Evolutionary conservation across 352 stramenopile genomes (phyloP).

Genomic region (Phytophthora citricola): DNA sequence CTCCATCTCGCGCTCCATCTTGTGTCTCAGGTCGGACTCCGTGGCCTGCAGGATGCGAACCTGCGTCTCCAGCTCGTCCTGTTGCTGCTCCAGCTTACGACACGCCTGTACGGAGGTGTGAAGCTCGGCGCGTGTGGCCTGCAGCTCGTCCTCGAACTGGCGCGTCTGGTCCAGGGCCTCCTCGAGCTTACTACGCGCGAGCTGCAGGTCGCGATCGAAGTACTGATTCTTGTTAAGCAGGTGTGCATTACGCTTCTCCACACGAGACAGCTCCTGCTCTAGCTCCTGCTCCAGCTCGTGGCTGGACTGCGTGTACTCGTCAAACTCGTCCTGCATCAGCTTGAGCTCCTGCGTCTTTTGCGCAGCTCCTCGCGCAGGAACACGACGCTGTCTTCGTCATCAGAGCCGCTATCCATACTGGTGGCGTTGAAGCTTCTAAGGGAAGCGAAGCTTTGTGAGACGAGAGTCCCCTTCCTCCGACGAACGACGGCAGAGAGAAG

Average conservation of each 20-base stretch:
- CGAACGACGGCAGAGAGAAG: slow-evolving; percentile 16
- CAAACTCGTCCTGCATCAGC: slow-evolving; percentile 76
- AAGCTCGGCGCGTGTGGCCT: slow-evolving; percentile 53
- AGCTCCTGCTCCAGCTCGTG: slow-evolving; percentile 82
- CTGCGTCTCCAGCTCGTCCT: slow-evolving; percentile 82
- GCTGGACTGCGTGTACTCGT: slow-evolving; percentile 86
- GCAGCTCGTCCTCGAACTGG: slow-evolving; percentile 62
- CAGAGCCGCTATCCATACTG: slow-evolving; percentile 42
- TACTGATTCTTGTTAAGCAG: slow-evolving; percentile 55
- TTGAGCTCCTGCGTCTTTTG: slow-evolving; percentile 70
- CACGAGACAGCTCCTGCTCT: slow-evolving; percentile 73
- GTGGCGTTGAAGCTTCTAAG: background rate
- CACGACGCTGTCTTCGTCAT: slow-evolving; percentile 40
- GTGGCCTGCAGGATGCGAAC: slow-evolving; percentile 85
- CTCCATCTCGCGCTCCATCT: slow-evolving; percentile 88
- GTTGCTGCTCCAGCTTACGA: slow-evolving; percentile 70
- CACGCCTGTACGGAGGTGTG: slow-evolving; percentile 42
- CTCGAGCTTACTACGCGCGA: slow-evolving; percentile 59
- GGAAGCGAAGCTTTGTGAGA: slow-evolving; percentile 6
- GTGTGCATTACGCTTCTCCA: slow-evolving; percentile 59
- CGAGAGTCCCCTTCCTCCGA: slow-evolving; percentile 1
- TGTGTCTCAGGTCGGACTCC: slow-evolving; percentile 77
- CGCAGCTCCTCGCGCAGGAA: slow-evolving; percentile 57
- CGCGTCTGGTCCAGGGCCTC: slow-evolving; percentile 57
- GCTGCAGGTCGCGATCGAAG: slow-evolving; percentile 60